These are phyloP conservation scores for Emmonsiellopsis sp. DNA, from an alignment of 2,329 filamentous ascomycete genomes.

Conservation along the genomic window DNA sequence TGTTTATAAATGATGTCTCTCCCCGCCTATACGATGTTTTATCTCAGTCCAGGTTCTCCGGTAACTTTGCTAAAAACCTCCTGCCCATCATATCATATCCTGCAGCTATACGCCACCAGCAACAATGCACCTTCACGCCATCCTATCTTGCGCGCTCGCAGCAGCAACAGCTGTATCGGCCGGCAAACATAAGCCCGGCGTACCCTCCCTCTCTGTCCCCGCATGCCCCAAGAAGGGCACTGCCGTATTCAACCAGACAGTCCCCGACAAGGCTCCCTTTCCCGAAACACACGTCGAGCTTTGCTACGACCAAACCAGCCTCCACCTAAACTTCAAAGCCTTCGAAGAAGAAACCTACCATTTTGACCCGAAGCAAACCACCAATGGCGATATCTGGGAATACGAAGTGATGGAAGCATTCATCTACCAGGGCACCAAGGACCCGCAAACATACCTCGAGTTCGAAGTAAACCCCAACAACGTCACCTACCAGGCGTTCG, in stretches of 20 bases:
- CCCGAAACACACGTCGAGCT: constrained; percentile 39
- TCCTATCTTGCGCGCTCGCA: constrained; percentile 5
- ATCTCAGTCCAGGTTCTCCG: neutral
- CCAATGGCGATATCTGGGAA: constrained; percentile 40
- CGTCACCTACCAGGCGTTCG: constrained; percentile 43
- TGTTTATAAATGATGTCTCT: no score
- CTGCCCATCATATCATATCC: no score
- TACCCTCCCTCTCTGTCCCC: constrained; percentile 1
- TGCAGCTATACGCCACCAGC: neutral
- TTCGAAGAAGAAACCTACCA: constrained; percentile 40
- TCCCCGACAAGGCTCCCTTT: constrained; percentile 35
- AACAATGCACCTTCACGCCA: constrained; percentile 8
- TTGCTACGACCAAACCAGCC: constrained; percentile 35
- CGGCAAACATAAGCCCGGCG: neutral
- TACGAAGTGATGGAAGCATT: constrained; percentile 47
- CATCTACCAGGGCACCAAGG: constrained; percentile 37
- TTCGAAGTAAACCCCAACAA: constrained; percentile 46
- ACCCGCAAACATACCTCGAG: constrained; percentile 44
- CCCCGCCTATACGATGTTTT: no score
- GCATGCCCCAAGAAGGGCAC: constrained; percentile 6
- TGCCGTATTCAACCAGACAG: constrained; percentile 25
- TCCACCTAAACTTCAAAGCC: constrained; percentile 39
- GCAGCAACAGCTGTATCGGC: constrained; percentile 1
- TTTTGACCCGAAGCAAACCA: constrained; percentile 31
- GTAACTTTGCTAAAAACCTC: no score